Conservation (phyloP, 352 stramenopile genomes). For the Blastocystis sp. region DNA sequence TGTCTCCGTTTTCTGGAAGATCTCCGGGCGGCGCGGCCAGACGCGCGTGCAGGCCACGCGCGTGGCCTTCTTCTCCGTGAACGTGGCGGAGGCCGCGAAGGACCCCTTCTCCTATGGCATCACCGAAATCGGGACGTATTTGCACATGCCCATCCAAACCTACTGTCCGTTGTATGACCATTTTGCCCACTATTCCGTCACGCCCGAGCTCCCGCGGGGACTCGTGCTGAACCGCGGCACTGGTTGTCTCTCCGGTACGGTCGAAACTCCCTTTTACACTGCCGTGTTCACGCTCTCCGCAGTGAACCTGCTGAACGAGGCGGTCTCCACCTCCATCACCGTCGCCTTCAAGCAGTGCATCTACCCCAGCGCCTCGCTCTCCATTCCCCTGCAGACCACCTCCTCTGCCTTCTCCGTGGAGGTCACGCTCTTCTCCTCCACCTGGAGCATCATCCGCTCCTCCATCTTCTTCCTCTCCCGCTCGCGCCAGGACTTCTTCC, state of each 20-base stretch:
- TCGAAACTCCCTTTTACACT: not conserved
- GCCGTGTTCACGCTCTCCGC: not conserved
- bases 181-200: not conserved
- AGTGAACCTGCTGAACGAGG: not conserved
- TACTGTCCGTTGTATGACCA: constrained; percentile 1
- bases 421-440: constrained; percentile 1
- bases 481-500: not conserved
- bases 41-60: not conserved
- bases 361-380: not conserved
- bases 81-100: not conserved
- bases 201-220: not conserved
- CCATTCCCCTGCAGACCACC: not conserved
- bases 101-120: not conserved
- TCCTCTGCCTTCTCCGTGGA: not conserved
- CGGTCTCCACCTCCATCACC: not conserved
- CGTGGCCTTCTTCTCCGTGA: constrained; percentile 23
- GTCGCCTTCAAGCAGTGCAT: not conserved
- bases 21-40: not conserved
- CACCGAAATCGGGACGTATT: not conserved
- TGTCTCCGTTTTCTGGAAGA: constrained; percentile 4
- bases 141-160: constrained; percentile 26
- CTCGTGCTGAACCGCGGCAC: constrained; percentile 37
- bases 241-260: constrained; percentile 7
- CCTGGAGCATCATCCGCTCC: constrained; percentile 2
- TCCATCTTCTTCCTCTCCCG: not conserved